Evolutionary conservation across 768 basidiomycete genomes (phyloP), one percentile per base, ranked within the genome.

Genomic region (Phanerochaete sordida): DNA sequence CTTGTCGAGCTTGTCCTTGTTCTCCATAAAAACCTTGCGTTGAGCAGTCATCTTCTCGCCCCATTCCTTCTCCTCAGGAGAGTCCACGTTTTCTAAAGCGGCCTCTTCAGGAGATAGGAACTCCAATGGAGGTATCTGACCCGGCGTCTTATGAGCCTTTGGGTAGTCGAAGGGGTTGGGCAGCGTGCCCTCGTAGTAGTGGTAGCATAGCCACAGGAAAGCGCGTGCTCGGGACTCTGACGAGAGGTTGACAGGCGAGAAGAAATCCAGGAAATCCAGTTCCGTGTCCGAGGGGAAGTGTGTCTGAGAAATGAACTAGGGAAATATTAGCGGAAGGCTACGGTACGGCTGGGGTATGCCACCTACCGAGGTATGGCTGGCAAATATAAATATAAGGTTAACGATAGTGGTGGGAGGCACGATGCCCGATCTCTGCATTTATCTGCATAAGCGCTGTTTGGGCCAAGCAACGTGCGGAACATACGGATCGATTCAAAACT

Each of bases 361-460:
- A 64, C 79, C 55, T 49, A 78, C 79, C 12, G 68, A 56, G 3
- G 75, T 68, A 64, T 90, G 84, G 64, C 79, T 83, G 24, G 85
- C 80, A 47, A 91, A 75, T 16, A 87, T 78, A 65, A 91, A 91
- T 35, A 93, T 74, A 50, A 90, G 77, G 68, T 90, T 88, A 54
- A 83, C 81, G 33, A 88, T 77, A 57, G 81, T 88, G 8, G 89
- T 90, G 1, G 88, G 81, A n/a, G 90, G 90, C 5, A 79, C 72
- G 43, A 75, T 72, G 16, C 79, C 80, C n/a, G 63, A 62, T 47
- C 75, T 72, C 72, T 79, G 79, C 77, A 78, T 64, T 44, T 47
- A 65, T 51, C 30, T 49, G 48, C 55, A 56, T 56, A 53, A 55
- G 37, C 48, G 61, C 15, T 37, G 47, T 48, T 48, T 48, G 47